phyloP scores from a whole-genome alignment of 1,139 yeast species.

The Trichomonascaceae sp. region DNA sequence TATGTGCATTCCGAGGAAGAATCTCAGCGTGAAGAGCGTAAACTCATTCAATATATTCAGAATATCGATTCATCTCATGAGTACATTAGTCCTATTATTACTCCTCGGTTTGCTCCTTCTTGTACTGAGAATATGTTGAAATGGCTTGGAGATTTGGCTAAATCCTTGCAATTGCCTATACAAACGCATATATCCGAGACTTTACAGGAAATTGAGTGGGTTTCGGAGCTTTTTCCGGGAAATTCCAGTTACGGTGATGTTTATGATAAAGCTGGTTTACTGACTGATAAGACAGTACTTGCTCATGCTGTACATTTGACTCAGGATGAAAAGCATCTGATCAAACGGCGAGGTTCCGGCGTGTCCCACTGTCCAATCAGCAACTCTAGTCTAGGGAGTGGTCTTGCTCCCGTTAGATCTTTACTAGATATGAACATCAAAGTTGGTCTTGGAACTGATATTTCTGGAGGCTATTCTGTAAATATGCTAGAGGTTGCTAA shows the following conservation, averaged over 20 bases:
- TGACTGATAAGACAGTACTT: slow-evolving; percentile 62
- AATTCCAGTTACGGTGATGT: slow-evolving; percentile 66
- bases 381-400: slow-evolving; percentile 82
- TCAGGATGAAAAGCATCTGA: slow-evolving; percentile 54
- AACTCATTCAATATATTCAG: slow-evolving; percentile 53
- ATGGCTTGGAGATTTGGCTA: slow-evolving; percentile 58
- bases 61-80: slow-evolving; percentile 46
- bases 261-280: slow-evolving; percentile 57
- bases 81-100: slow-evolving; percentile 61
- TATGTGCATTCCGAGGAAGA: slow-evolving; percentile 54
- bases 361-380: slow-evolving; percentile 93
- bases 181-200: slow-evolving; percentile 93
- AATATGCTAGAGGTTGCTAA: slow-evolving; percentile 71
- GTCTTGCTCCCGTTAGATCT: slow-evolving; percentile 80
- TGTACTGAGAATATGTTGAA: slow-evolving; percentile 60
- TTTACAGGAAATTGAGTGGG: slow-evolving; percentile 66
- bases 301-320: slow-evolving; percentile 86
- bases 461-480: slow-evolving; percentile 86
- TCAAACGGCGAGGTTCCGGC: slow-evolving; percentile 55
- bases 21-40: slow-evolving; percentile 51
- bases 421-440: slow-evolving; percentile 61
- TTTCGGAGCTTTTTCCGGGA: slow-evolving; percentile 66
- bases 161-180: slow-evolving; percentile 49
- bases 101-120: slow-evolving; percentile 93
- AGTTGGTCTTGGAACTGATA: slow-evolving; percentile 85